These are phyloP conservation scores for Bocquillonia castaneifolia DNA, from an alignment of 441 rosid species.

Conservation along the genomic window DNA sequence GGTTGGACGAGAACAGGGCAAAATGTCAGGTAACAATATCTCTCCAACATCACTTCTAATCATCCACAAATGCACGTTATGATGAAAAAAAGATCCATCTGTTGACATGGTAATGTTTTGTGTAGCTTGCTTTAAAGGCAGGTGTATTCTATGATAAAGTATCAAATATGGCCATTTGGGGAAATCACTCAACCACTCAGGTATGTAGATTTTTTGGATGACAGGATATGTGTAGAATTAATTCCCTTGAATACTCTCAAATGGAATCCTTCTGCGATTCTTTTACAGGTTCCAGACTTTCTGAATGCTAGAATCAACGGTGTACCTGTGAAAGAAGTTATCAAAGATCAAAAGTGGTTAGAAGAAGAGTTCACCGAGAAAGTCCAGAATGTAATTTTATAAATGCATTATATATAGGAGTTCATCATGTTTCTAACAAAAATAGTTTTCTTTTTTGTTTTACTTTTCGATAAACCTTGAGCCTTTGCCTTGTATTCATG, in stretches of 20 bases:
- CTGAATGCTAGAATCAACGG: constrained; percentile 80
- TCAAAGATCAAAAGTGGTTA: constrained; percentile 82
- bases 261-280: constrained; percentile 1
- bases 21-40: constrained; percentile 73
- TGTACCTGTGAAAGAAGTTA: constrained; percentile 78
- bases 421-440: background rate
- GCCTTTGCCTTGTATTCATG: constrained; percentile 10
- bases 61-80: background rate
- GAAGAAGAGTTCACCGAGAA: constrained; percentile 89
- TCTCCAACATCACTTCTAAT: background rate
- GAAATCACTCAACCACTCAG: constrained; percentile 99
- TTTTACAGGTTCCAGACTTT: constrained; percentile 84
- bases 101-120: background rate
- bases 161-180: constrained; percentile 94
- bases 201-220: constrained; percentile 27
- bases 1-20: constrained; percentile 90
- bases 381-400: constrained; percentile 64
- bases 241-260: constrained; percentile 2
- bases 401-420: background rate
- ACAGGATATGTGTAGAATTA: background rate
- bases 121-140: constrained; percentile 31
- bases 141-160: constrained; percentile 88
- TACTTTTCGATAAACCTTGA: no score
- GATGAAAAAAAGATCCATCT: background rate
- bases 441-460: no score